Base-by-base conservation (phyloP, 306 rosid species). In the Sechiopsis laciniata region DNA sequence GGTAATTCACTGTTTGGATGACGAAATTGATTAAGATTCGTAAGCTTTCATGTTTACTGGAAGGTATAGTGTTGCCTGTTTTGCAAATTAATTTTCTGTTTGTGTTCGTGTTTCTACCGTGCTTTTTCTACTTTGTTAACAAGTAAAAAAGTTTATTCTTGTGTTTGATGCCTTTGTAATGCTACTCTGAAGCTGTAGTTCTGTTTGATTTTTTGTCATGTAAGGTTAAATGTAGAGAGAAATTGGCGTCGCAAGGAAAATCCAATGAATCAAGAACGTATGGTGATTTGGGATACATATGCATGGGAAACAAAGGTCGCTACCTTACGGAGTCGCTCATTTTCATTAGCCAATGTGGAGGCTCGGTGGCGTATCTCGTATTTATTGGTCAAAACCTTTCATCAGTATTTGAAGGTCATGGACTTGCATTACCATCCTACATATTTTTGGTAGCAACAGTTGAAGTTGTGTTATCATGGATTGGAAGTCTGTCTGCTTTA, bases 391-490 rank as follows among this genome's bases (percentile, higher is more conserved):
- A 92, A 74, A 92, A 88, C 81, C 82, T 90, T 56, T 77, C 83
- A 24, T 84, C 96, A 12, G 70, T 90, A 53, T 90, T 84, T 76
- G 77, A 78, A 50, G 61, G 61, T 73, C 60, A 78, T 2, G 71
- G 84, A 53, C 61, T 80, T 37, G 45, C 85, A 16, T 7, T 78
- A 40, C 19, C 83, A 21, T 75, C 81, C 74, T 87, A 52, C 78
- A 82, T 92, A 78, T 79, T 85, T 74, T 40, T 92, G 81, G 73
- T 92, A 71, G 91, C 81, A 10, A 86, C 87, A 50, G 57, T 90
- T 48, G 98, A 87, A 84, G 89, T 87, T 72, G 91, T 83, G 75
- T 37, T 93, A 79, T 86, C 97, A 35, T 93, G 97, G 94, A 80
- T 93, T 56, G 80, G 88, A 48, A 86, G 84, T 81, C 81, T 93